These are phyloP conservation scores for Ustilago crameri DNA, from an alignment of 1,284 basidiomycete species.

Conservation along the genomic window DNA sequence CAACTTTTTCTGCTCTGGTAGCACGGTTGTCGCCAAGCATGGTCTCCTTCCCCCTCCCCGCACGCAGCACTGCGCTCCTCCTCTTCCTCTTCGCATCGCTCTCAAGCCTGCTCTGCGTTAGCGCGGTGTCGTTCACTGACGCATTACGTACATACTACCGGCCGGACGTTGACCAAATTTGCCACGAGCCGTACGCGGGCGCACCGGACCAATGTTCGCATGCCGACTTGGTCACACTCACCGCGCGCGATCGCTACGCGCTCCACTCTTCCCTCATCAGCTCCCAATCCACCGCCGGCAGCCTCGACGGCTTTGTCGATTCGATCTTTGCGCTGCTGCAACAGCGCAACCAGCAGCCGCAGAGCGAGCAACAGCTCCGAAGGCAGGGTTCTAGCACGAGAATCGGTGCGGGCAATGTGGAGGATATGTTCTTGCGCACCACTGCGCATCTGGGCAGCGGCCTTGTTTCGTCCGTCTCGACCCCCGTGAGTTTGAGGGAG, in stretches of 20 bases:
- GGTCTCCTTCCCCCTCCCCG: background rate
- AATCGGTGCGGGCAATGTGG: background rate
- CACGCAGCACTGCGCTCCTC: too few relatives aligned
- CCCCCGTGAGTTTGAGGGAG: background rate
- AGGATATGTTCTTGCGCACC: background rate
- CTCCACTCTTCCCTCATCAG: background rate
- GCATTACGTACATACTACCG: background rate
- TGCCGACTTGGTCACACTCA: conserved; percentile 14
- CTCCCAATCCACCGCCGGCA: background rate
- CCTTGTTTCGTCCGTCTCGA: background rate
- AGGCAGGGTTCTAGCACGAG: too few relatives aligned
- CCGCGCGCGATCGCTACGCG: background rate
- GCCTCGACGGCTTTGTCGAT: background rate
- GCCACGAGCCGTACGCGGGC: conserved; percentile 16
- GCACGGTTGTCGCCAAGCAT: too few relatives aligned
- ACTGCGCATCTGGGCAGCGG: too few relatives aligned
- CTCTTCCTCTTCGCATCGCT: too few relatives aligned
- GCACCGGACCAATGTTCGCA: background rate
- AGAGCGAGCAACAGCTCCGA: background rate
- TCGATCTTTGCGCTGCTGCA: background rate
- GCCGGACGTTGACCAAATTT: conserved; percentile 16
- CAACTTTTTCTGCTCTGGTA: conserved; percentile 15
- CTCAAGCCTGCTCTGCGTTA: too few relatives aligned
- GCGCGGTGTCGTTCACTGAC: background rate
- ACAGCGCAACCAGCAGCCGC: background rate